These are phyloP conservation scores for Boletus bicolor DNA, from an alignment of 768 basidiomycete species.

Conservation along the genomic window DNA sequence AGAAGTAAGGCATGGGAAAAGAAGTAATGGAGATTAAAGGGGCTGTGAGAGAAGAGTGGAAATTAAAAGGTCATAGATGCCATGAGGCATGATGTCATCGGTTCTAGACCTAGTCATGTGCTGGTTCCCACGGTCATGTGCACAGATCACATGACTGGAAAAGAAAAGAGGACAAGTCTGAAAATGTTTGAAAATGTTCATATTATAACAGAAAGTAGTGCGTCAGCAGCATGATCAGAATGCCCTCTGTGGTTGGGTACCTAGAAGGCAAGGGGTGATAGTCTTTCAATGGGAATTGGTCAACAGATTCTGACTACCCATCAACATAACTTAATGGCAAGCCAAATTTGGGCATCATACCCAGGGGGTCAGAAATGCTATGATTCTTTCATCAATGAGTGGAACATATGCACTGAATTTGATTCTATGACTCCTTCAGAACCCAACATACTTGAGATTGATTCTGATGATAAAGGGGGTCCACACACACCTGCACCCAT, in stretches of 20 bases:
- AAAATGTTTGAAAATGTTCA: too few relatives aligned
- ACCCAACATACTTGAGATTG: not conserved
- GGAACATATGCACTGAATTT: slow-evolving; percentile 2
- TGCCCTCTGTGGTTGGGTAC: not conserved
- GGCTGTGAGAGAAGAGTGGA: too few relatives aligned
- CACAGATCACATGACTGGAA: too few relatives aligned
- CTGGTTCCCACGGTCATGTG: too few relatives aligned
- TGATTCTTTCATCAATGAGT: not conserved
- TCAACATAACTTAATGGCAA: not conserved
- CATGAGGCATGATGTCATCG: too few relatives aligned
- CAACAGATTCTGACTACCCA: not conserved
- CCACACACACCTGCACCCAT: not conserved
- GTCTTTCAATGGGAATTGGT: not conserved
- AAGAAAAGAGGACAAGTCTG: too few relatives aligned
- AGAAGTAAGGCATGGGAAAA: too few relatives aligned
- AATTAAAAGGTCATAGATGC: too few relatives aligned
- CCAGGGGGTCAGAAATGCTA: not conserved
- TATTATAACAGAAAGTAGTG: not conserved
- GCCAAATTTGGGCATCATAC: not conserved
- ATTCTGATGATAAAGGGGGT: too few relatives aligned
- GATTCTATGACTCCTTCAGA: not conserved
- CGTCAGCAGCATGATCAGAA: not conserved
- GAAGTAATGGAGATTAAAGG: too few relatives aligned
- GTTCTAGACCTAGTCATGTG: too few relatives aligned
- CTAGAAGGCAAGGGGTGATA: not conserved